Conservation (phyloP, 179 eudicot species). For the Vitellaria paradoxa region DNA sequence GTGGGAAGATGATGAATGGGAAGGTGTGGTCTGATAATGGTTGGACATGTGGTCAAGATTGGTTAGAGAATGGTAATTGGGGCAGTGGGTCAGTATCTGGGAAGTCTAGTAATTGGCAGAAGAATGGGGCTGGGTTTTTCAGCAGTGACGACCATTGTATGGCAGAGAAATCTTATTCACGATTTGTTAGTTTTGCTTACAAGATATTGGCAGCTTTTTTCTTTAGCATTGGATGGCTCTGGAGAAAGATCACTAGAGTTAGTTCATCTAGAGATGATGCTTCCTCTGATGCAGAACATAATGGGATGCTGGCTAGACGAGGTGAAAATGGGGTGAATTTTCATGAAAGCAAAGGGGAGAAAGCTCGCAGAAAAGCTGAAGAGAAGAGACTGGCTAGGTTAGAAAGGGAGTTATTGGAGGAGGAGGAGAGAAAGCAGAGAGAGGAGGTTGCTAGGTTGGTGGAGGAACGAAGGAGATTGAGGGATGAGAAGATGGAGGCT, state of each 20-base stretch:
- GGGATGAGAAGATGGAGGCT: slow-evolving; percentile 86
- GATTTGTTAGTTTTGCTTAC: slow-evolving; percentile 46
- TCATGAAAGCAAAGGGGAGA: slow-evolving; percentile 87
- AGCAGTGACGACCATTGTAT: slow-evolving; percentile 61
- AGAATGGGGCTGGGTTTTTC: slow-evolving; percentile 46
- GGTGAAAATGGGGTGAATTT: slow-evolving; percentile 65
- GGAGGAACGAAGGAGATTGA: slow-evolving; percentile 81
- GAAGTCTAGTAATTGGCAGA: slow-evolving; percentile 47
- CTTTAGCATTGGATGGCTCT: slow-evolving; percentile 60
- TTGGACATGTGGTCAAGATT: slow-evolving; percentile 69
- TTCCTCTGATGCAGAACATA: slow-evolving; percentile 49
- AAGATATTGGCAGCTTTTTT: slow-evolving; percentile 50
- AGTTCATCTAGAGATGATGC: slow-evolving; percentile 52
- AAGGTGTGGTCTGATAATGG: slow-evolving; percentile 72
- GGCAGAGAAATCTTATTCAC: slow-evolving; percentile 66
- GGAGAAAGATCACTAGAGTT: slow-evolving; percentile 73
- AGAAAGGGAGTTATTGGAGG: slow-evolving; percentile 89
- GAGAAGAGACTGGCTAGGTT: slow-evolving; percentile 96
- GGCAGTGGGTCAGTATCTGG: slow-evolving; percentile 54
- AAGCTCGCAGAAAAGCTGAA: slow-evolving; percentile 98
- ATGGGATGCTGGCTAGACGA: slow-evolving; percentile 48
- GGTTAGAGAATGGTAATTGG: slow-evolving; percentile 89
- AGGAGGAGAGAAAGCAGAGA: slow-evolving; percentile 96
- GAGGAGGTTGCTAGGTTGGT: slow-evolving; percentile 96
- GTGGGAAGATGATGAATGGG: slow-evolving; percentile 80